Evolutionary conservation across 2,329 filamentous ascomycete species (phyloP).

Genomic region (Neurospora sp.): DNA sequence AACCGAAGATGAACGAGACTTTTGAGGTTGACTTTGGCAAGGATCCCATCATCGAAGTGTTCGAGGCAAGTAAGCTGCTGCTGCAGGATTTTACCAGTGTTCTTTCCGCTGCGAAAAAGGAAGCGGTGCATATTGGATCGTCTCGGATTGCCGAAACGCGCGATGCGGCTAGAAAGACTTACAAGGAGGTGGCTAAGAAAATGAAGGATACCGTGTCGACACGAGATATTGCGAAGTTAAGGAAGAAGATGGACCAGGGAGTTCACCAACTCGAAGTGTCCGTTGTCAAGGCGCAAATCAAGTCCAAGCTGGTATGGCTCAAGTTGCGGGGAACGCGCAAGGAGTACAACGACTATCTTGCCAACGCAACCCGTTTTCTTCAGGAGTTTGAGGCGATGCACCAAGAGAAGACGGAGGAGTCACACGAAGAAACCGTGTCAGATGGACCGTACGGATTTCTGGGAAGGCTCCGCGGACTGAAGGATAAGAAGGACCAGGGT

Average conservation of each 20-base stretch:
- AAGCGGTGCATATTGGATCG: constrained; percentile 13
- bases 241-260: constrained; percentile 29
- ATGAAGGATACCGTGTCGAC: constrained; percentile 15
- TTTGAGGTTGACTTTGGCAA: constrained; percentile 51
- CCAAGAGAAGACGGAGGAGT: background rate
- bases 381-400: constrained; percentile 4
- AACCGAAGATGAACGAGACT: constrained; percentile 50
- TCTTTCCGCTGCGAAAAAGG: constrained; percentile 30
- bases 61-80: constrained; percentile 33
- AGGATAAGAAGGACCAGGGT: constrained; percentile 4
- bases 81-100: constrained; percentile 30
- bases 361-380: constrained; percentile 35
- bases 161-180: constrained; percentile 22
- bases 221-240: constrained; percentile 14
- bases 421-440: background rate
- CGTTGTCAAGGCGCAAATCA: constrained; percentile 43
- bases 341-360: constrained; percentile 34
- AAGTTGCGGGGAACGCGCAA: constrained; percentile 38
- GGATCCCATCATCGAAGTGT: constrained; percentile 30
- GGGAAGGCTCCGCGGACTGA: background rate
- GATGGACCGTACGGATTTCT: background rate
- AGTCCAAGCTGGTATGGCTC: constrained; percentile 48
- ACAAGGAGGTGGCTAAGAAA: constrained; percentile 17
- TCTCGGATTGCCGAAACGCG: constrained; percentile 19
- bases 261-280: constrained; percentile 26